Evolutionary conservation across 306 rosid species (phyloP).

Genomic region (Oemleria cerasiformis): DNA sequence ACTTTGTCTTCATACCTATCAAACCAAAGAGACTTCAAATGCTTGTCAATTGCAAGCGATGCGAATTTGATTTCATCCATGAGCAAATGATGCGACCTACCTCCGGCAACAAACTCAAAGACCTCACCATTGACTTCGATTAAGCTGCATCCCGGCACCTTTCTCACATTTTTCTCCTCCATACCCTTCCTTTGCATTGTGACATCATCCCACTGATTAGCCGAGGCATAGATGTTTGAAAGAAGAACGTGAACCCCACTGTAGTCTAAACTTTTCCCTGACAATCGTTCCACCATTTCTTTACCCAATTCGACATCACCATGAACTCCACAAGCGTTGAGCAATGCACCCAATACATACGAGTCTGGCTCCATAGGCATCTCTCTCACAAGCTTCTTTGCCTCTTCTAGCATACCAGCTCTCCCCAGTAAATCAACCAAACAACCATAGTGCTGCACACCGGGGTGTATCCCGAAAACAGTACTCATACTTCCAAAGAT

Average conservation of each 20-base stretch:
- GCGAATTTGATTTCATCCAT: constrained; percentile 24
- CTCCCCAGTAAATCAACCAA: constrained; percentile 51
- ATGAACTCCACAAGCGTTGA: constrained; percentile 44
- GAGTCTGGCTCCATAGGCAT: constrained; percentile 54
- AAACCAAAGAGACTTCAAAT: constrained; percentile 27
- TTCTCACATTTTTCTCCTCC: constrained; percentile 35
- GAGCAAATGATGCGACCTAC: constrained; percentile 29
- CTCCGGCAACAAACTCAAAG: constrained; percentile 42
- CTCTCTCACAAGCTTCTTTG: constrained; percentile 28
- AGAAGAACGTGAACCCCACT: constrained; percentile 44
- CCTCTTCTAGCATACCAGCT: constrained; percentile 49
- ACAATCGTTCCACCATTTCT: constrained; percentile 31
- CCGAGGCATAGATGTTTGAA: constrained; percentile 44
- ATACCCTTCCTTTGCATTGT: constrained; percentile 38
- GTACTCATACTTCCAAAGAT: constrained; percentile 38
- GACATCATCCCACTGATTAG: constrained; percentile 39
- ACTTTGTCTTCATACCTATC: constrained; percentile 16
- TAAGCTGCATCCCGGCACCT: constrained; percentile 44
- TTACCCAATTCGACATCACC: constrained; percentile 40
- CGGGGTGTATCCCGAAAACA: constrained; percentile 30
- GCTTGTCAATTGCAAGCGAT: constrained; percentile 30
- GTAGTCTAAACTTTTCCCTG: constrained; percentile 37
- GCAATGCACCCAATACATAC: constrained; percentile 44
- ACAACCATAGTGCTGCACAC: constrained; percentile 46
- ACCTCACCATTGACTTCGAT: constrained; percentile 38